Evolutionary conservation across 73 alveolate genomes (phyloP), one percentile per base, ranked within the genome.

Genomic region (Paramecium caudatum): DNA sequence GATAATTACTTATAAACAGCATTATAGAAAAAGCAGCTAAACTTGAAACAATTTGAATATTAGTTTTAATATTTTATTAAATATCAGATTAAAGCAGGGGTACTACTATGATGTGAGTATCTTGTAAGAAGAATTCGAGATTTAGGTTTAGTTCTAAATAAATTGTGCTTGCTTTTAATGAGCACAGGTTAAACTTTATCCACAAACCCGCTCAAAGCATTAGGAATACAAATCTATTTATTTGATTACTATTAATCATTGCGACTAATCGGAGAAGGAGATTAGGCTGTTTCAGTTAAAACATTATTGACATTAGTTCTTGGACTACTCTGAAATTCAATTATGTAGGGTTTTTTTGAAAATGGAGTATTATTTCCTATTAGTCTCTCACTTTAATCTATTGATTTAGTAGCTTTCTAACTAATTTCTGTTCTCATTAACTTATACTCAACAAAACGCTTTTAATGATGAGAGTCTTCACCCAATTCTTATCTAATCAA

Each of bases 381-480:
- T 10, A 15, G 15, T 13, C 83, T 65, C 21, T 65, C 83, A 33
- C 50, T 32, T 32, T 36, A 3, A 1, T 65, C 83, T 10, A 36
- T 65, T 13, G 83, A 65, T 65, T 65, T 65, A 16, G 50, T 32
- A 32, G 39, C 3, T 65, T 49, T 65, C 34, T 33, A 33, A 33
- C 49, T 30, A 30, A 33, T 65, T 65, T 65, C 50, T 65, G 83
- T 65, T 65, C 34, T 65, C 83, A 65, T 65, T 65, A 65, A 9
- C 34, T 65, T 10, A 16, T 33, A 65, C 17, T 65, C 83, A 65
- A 65, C 19, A 65, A 65, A 65, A 7, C 34, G 27, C 34, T 65
- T 65, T 15, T 25, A 43, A 65, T 65, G 47, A 17, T 33, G 17
- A 15, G 83, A 33, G 16, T 33, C 1, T 30, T 27, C 27, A 65